Base-by-base conservation (phyloP, 2,329 filamentous ascomycete genomes). In the Cercospora zeina region DNA sequence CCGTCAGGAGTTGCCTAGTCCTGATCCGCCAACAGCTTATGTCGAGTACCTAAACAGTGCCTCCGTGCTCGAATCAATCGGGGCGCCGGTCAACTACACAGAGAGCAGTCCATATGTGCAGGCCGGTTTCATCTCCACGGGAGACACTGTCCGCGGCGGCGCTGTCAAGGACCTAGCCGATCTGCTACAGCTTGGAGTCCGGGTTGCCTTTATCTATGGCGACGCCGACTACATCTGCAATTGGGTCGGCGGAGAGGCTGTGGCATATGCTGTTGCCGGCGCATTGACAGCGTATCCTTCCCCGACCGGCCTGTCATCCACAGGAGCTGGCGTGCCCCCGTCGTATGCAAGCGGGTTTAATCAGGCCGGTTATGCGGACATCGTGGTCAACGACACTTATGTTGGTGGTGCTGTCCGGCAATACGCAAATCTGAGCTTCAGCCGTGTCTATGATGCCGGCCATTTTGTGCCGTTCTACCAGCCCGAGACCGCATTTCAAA, bases 371-470 rank as follows among this genome's bases (percentile, higher is more conserved):
- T 95, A 95, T 72, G 84, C 85, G 0, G 85, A 88, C 13, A 86
- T 95, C 65, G 78, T 86, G 11, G 85, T 90, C 42, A 89, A 91
- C 71, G 81, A 81, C 27, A 80, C 82, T 6, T 88, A 89, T 75
- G 84, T 87, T 71, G 89, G 85, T 56, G 91, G 90, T 19, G 83
- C 85, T 60, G 89, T 91, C 0, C 84, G 90, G 3, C 89, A 95
- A 74, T 90, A 85, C 69, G 90, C 88, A 10, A 93, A 93, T 60
- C 72, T 84, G 6, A 79, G 75, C 34, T 83, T 83, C 70, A 77
- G 76, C 5, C 77, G 81, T 13, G 76, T 84, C 59, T 84, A 82
- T 68, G 77, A 83, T 67, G 77, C 82, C 1, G 82, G 82, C 3
- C 83, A 85, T 66, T 77, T 82, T 58, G 77, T 83, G 1, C 80